These are phyloP conservation scores for Suillus decipiens DNA, from an alignment of 768 basidiomycete species.

Conservation along the genomic window DNA sequence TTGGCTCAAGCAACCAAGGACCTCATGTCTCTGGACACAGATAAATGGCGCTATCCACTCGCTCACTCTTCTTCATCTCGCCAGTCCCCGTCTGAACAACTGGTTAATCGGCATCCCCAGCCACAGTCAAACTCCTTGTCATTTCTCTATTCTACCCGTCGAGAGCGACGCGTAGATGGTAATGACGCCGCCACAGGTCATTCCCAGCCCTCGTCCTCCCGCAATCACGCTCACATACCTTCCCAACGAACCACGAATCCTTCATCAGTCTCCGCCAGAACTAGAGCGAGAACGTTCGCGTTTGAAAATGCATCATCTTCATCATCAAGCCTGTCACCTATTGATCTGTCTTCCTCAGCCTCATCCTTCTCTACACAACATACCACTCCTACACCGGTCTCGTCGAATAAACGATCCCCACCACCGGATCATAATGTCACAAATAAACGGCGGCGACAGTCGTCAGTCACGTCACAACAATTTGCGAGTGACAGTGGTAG, in stretches of 20 bases:
- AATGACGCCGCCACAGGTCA: background rate
- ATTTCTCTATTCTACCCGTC: conserved; percentile 21
- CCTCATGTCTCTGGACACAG: conserved; percentile 69
- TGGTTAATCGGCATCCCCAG: conserved; percentile 20
- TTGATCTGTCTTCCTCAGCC: conserved; percentile 21
- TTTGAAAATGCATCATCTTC: conserved; percentile 27
- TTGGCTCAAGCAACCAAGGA: conserved; percentile 82
- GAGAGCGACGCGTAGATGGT: conserved; percentile 19
- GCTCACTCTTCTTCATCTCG: conserved; percentile 7
- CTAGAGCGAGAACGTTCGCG: conserved; percentile 13
- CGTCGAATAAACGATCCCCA: conserved; percentile 30
- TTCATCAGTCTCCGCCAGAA: conserved; percentile 14
- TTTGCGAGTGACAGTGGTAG: conserved; percentile 18
- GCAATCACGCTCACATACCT: conserved; percentile 17
- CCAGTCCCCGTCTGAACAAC: conserved; percentile 12
- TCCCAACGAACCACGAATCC: conserved; percentile 18
- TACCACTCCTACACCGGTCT: conserved; percentile 10
- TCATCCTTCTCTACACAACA: conserved; percentile 16
- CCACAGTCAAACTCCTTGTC: conserved; percentile 21
- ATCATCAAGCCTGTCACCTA: conserved; percentile 26
- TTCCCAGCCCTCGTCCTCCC: conserved; percentile 8
- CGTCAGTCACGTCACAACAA: conserved; percentile 18
- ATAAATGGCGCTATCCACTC: conserved; percentile 38
- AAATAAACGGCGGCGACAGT: conserved; percentile 36
- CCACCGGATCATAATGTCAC: conserved; percentile 24